Percentiles rank a stretch among this genome's conserved stretches.
phyloP scores from a whole-genome alignment of 805 yeast species.

The Kuraishia hungarica region DNA sequence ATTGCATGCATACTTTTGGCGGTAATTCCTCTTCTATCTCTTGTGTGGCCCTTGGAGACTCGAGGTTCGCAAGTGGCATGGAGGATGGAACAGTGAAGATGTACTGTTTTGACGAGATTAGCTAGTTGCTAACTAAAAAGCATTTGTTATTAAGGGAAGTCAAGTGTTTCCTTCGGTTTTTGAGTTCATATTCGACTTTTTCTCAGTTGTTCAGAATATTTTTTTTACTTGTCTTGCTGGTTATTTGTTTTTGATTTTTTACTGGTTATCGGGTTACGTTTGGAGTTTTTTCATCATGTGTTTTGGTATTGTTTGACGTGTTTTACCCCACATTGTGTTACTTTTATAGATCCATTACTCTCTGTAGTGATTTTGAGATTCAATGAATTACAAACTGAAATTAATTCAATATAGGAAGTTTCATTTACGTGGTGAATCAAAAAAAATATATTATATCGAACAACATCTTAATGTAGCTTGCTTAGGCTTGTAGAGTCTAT shows the following conservation, averaged over 20 bases:
- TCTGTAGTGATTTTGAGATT: not conserved
- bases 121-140: not conserved
- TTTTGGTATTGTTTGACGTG: not conserved
- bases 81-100: conserved; percentile 83
- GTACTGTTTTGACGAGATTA: conserved; percentile 56
- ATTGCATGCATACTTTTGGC: conserved; percentile 87
- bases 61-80: conserved; percentile 82
- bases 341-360: not conserved
- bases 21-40: conserved; percentile 53
- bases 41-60: conserved; percentile 83
- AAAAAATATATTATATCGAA: too few relatives aligned
- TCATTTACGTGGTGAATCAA: too few relatives aligned
- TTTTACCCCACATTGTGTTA: not conserved
- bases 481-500: too few relatives aligned
- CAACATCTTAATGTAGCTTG: too few relatives aligned
- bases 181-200: not conserved
- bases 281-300: not conserved
- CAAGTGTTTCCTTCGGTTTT: not conserved
- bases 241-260: not conserved
- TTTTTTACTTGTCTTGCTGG: not conserved
- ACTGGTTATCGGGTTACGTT: not conserved
- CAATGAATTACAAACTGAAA: not conserved
- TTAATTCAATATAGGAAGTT: too few relatives aligned
- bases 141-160: not conserved
- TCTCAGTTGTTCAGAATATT: not conserved